These are phyloP conservation scores for Paecilomyces fulvus DNA, from an alignment of 2,329 filamentous ascomycete genomes.

Conservation along the genomic window DNA sequence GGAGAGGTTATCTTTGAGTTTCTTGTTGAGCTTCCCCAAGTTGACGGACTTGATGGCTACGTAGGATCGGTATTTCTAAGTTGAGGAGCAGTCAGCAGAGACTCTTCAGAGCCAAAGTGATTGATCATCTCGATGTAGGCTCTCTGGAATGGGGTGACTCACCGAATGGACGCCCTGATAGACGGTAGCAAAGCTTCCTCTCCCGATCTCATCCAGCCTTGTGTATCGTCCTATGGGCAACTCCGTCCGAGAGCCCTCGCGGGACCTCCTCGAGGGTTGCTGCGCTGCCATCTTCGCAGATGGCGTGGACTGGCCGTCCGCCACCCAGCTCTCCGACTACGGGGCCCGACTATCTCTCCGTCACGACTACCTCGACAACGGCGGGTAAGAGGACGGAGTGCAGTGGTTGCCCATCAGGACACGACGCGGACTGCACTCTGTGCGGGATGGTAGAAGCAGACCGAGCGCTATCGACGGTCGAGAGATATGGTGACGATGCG, in stretches of 20 bases:
- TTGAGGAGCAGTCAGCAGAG: not conserved
- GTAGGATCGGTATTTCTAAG: conserved; percentile 65
- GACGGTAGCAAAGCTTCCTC: conserved; percentile 95
- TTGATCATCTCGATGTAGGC: not conserved
- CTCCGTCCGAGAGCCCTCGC: conserved; percentile 22
- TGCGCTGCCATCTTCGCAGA: conserved; percentile 35
- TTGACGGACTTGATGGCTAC: conserved; percentile 98
- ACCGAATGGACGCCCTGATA: conserved; percentile 82
- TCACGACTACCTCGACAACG: conserved; percentile 30
- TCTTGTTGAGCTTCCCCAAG: conserved; percentile 81
- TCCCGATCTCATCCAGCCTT: conserved; percentile 83
- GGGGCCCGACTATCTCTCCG: conserved; percentile 13
- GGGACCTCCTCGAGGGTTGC: conserved; percentile 35
- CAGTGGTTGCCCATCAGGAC: conserved; percentile 27
- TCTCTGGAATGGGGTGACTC: conserved; percentile 29
- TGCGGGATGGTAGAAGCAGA: not conserved
- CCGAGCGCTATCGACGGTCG: not conserved
- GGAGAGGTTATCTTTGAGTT: conserved; percentile 92
- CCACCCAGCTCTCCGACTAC: conserved; percentile 1
- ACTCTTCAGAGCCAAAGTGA: not conserved
- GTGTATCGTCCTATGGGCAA: conserved; percentile 64
- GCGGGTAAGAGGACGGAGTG: conserved; percentile 13
- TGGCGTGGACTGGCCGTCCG: conserved; percentile 20
- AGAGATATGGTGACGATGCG: not conserved
- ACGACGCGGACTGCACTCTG: not conserved